Base-by-base conservation (phyloP, 352 stramenopile species). In the Thalassiosira livingstoniorum region DNA sequence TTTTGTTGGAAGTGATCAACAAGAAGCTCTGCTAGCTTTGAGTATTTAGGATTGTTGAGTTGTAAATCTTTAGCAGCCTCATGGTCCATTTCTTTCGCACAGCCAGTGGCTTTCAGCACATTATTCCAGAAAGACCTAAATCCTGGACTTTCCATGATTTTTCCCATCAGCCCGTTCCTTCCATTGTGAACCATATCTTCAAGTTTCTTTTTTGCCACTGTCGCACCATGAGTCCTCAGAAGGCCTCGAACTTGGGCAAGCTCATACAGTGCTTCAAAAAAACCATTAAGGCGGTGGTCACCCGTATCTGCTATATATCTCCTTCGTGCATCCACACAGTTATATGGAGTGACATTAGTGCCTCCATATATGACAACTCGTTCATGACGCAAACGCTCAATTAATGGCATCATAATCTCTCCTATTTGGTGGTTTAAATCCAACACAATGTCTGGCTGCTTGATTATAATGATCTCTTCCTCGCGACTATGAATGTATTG, bases 401-500 rank as follows among this genome's bases (percentile, higher is more conserved):
- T 34, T 25, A 93, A 25, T 0, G 89, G 86, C 21, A 79, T 47
- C 18, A 96, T 78, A 21, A 94, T 82, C 15, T 88, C 71, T 2
- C 79, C 80, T n/a, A 95, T 78, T 25, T 76, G 73, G 43, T 64
- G 66, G 57, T 90, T 80, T 35, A 95, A 83, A 10, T 54, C 31
- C 34, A 82, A 65, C 5, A 91, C 78, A 32, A 61, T 64, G 34
- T 81, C 81, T 47, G 82, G 80, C 34, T 90, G 83, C 47, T 90
- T 87, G 13, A 94, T 89, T 21, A 91, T 78, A 10, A 95, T 83
- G 25, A 94, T 75, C 79, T 96, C 90, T n/a, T 90, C 81, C 31
- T 87, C 61, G 13, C 90, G 90, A 10, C 91, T 32, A 79, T 96
- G 95, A 58, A 99, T 93, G 87, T 99, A 98, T 13, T 96, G 82